Base-by-base conservation (phyloP, 306 rosid species). In the Biancaea sappan region DNA sequence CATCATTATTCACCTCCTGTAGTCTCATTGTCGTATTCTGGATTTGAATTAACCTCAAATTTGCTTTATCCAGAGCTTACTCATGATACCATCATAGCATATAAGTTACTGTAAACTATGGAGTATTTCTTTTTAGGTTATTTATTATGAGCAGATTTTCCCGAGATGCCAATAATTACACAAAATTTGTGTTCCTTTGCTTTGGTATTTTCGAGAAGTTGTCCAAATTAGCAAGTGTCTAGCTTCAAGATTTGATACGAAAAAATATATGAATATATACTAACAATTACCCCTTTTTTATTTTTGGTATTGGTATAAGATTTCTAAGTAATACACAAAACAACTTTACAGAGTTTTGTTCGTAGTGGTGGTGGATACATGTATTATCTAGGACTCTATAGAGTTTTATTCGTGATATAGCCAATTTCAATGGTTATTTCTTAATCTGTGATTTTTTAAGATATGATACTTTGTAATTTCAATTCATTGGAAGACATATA, bases 21-120 rank as follows among this genome's bases (percentile, higher is more conserved):
- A n/a, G n/a, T n/a, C n/a, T n/a, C n/a, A n/a, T n/a, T n/a, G n/a
- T n/a, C n/a, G n/a, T n/a, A n/a, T n/a, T n/a, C 50, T 64, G 66
- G 26, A 18, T 67, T 67, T 76, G 69, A 54, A 75, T 65, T 37
- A 50, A 64, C 60, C 41, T 66, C 73, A 56, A 21, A 19, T 43
- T 9, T 57, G 52, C 41, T 57, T 34, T 44, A 43, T 76, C 51
- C 68, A 66, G 19, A 31, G 68, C 66, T 26, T 40, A 3, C 10
- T 25, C 21, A 51, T 75, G 57, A 74, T 11, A 38, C 7, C 56
- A 38, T 24, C 34, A 46, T 44, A 12, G 31, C 59, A 57, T 53
- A 60, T 14, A 71, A 69, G 78, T 64, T 64, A 47, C 57, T 22
- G 37, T n/a, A 66, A 41, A 56, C 18, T 35, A 58, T 66, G 44